Conservation (phyloP, 257 asterid species). For the Ilex aquifolium region DNA sequence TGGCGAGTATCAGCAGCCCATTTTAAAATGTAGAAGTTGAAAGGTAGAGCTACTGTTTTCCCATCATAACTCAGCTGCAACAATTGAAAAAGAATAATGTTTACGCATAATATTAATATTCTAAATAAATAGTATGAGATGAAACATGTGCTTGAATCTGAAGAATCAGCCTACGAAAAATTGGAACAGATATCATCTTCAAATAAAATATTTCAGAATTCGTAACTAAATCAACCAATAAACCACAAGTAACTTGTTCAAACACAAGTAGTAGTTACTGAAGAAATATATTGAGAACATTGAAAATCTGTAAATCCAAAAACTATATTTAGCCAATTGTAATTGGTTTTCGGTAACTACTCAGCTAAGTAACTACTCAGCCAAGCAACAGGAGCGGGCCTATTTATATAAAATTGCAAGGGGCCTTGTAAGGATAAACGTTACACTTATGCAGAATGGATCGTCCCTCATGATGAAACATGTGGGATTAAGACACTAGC, state of each 20-base stretch:
- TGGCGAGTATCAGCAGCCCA: constrained; percentile 77
- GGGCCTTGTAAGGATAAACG: too few species aligned
- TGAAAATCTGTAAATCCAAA: too few species aligned
- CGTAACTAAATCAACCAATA: background rate
- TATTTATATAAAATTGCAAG: too few species aligned
- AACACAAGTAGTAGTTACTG: too few species aligned
- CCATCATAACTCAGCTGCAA: constrained; percentile 65
- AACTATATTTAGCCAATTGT: too few species aligned
- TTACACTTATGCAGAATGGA: too few species aligned
- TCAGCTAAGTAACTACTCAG: too few species aligned
- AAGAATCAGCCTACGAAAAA: background rate
- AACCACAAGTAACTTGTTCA: background rate
- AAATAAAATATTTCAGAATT: background rate
- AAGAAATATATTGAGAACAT: too few species aligned
- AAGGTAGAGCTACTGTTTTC: constrained; percentile 59
- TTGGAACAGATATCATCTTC: background rate
- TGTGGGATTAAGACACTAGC: too few species aligned
- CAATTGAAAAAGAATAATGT: constrained; percentile 3
- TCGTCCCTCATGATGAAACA: too few species aligned
- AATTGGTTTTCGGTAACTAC: too few species aligned
- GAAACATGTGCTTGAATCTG: background rate
- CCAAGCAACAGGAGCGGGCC: too few species aligned
- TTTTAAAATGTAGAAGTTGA: constrained; percentile 54
- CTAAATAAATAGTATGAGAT: background rate
- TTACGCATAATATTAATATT: background rate